Evolutionary conservation across 805 yeast genomes (phyloP).

Genomic region (Yamadazyma phyllophila): DNA sequence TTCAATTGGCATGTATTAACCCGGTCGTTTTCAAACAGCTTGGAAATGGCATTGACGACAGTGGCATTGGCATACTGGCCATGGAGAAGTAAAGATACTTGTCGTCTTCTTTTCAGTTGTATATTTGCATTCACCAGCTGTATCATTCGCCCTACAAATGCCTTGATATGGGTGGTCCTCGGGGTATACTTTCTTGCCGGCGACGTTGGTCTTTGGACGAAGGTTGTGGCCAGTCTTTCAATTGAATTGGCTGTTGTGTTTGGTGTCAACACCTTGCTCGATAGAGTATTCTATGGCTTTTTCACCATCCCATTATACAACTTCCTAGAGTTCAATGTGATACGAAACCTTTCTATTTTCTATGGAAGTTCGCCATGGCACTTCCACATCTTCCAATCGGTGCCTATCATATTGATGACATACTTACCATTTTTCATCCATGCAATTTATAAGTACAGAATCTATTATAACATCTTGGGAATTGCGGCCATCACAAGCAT

Average conservation of each 20-base stretch:
- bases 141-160: constrained; percentile 82
- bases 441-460: constrained; percentile 13
- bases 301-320: constrained; percentile 61
- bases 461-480: constrained; percentile 17
- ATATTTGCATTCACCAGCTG: constrained; percentile 59
- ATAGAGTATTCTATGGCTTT: constrained; percentile 57
- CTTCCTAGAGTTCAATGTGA: constrained; percentile 76
- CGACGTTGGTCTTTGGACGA: neutral
- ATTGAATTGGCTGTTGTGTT: constrained; percentile 21
- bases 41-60: constrained; percentile 72
- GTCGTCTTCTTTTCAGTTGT: constrained; percentile 31
- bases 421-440: constrained; percentile 59
- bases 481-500: constrained; percentile 43
- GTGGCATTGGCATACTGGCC: constrained; percentile 73
- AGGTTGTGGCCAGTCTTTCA: constrained; percentile 18
- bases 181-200: constrained; percentile 36
- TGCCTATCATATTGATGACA: constrained; percentile 72
- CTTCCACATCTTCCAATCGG: constrained; percentile 77
- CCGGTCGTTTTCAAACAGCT: constrained; percentile 80
- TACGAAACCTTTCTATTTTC: constrained; percentile 68
- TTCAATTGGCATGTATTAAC: constrained; percentile 83
- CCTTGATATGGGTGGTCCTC: constrained; percentile 66
- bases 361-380: constrained; percentile 86
- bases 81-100: constrained; percentile 36
- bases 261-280: constrained; percentile 43